Evolutionary conservation across 1,139 yeast species (phyloP).

Genomic region (Blastobotrys malaysiensis): DNA sequence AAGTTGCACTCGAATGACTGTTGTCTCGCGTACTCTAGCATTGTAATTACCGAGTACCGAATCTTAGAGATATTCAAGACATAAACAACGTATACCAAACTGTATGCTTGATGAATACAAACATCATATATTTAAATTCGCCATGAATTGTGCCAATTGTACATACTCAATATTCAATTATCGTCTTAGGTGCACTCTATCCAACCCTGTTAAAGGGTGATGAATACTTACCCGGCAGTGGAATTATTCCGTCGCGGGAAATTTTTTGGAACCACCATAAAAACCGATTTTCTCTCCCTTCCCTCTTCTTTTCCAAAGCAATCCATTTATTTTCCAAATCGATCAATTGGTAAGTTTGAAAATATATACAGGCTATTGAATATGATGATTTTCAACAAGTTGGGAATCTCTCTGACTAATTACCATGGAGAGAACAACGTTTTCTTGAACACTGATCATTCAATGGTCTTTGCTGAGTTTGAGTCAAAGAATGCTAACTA

Average conservation of each 20-base stretch:
- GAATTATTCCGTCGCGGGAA: neutral
- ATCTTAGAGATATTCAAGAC: no score
- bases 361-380: neutral
- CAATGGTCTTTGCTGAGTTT: neutral
- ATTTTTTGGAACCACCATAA: neutral
- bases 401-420: conserved; percentile 38
- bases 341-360: neutral
- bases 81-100: no score
- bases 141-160: no score
- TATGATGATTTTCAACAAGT: conserved; percentile 29
- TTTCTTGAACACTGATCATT: conserved; percentile 27
- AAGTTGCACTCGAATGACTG: no score
- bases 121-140: no score
- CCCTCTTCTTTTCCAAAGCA: neutral
- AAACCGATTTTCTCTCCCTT: neutral
- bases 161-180: no score
- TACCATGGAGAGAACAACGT: conserved; percentile 26
- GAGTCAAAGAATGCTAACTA: neutral
- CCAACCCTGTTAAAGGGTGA: conserved; percentile 5
- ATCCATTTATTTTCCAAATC: neutral
- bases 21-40: no score
- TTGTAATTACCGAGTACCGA: no score
- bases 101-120: no score
- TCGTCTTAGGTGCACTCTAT: no score
- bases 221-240: neutral